Percentiles rank a stretch among this genome's conserved stretches.
Conservation (phyloP, 2,329 filamentous ascomycete species). For the Botrytis sinoallii region DNA sequence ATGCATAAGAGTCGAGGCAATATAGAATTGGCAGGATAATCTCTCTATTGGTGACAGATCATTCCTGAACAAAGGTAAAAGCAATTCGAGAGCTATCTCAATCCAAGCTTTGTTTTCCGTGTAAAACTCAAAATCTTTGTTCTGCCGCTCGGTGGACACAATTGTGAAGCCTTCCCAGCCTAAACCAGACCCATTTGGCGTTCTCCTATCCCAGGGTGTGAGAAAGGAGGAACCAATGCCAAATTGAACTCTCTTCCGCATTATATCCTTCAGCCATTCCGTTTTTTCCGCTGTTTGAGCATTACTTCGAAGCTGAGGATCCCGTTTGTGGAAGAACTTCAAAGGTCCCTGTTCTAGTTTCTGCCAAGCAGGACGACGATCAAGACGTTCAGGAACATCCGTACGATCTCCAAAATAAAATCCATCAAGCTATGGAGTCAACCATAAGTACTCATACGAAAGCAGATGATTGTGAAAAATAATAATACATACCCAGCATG, state of each 20-base stretch:
- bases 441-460: background rate
- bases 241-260: background rate
- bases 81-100: background rate
- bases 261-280: background rate
- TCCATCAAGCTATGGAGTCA: constrained; percentile 1
- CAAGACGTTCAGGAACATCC: background rate
- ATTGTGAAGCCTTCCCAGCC: constrained; percentile 7
- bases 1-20: constrained; percentile 1
- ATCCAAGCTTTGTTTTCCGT: background rate
- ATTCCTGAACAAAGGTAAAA: constrained; percentile 7
- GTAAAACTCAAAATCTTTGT: background rate
- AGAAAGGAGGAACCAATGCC: background rate
- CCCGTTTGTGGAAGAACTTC: background rate
- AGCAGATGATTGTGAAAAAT: background rate
- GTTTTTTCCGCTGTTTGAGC: background rate
- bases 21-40: background rate
- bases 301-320: background rate
- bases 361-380: background rate
- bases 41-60: background rate
- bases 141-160: background rate
- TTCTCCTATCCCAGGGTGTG: background rate
- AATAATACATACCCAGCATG: constrained; percentile 1
- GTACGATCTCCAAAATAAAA: background rate
- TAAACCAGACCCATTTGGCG: background rate
- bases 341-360: constrained; percentile 1